Base-by-base conservation (phyloP, 257 asterid species). In the Prunella vulgaris region DNA sequence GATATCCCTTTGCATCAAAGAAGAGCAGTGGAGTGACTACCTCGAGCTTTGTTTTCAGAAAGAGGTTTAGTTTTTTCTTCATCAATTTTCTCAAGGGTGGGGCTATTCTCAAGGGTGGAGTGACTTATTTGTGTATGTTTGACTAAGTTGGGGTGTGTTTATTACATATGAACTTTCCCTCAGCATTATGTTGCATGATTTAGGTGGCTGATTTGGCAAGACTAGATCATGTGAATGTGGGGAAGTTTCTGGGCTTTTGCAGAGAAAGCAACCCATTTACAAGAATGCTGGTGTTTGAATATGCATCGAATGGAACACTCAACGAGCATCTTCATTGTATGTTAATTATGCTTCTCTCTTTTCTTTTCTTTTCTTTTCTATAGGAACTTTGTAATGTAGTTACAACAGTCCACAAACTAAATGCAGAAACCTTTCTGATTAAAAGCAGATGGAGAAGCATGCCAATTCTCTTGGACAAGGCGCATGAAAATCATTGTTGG, bases 251-350 rank as follows among this genome's bases (percentile, higher is more conserved):
- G 3, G 98, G 98, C 22, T 90, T 81, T 54, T 93, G 97, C 73
- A 84, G 85, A 69, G 98, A 88, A 63, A 84, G 73, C 74, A 75
- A 60, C 60, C 97, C 97, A 10, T 87, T 88, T 69, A 84, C 95
- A 5, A 74, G 96, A 78, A 90, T 93, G 97, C 86, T 93, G 84
- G 97, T 90, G 52, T 88, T 88, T 51, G 96, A 93, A 68, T 93
- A 93, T 68, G 95, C 97, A 54, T 94, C 98, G 10, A 93, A 93
- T 20, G 98, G 98, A 64, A 83, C 98, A 56, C 84, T 93, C 60
- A 84, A 79, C 46, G 98, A 93, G 74, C 98, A 90, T 76, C 93
- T 93, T 49, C 98, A 90, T 66, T 83, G 98, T 93, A 79, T 60
- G 88, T 76, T 30, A 12, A 60, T 37, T 18, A n/a, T 63, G 17